Evolutionary conservation across 192 early-diverging fungal species (phyloP), one percentile per base, ranked within the genome.

Genomic region (Coemansia sp.): DNA sequence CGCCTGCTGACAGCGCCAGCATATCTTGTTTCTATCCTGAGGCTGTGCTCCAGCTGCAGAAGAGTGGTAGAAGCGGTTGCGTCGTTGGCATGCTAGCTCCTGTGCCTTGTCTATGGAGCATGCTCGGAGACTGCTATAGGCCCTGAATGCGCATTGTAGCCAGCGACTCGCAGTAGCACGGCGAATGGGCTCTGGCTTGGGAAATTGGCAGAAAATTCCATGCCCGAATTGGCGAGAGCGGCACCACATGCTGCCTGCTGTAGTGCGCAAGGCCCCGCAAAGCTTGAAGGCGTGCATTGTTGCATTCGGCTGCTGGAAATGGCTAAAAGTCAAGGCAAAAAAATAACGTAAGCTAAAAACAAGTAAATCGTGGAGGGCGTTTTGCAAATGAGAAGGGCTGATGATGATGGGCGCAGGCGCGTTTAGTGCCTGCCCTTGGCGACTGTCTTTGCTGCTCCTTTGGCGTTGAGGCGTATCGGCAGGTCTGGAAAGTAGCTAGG

Each of bases 1-100:
- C 33, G 65, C 53, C 14, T 60, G 57, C 14, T 82, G 61, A 63
- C 90, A 91, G 34, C 79, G 71, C 90, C 90, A 91, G 70, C 90
- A 91, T 18, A 56, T 65, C 40, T 60, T 66, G 22, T 24, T 24
- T 14, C 10, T 17, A 1, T 17, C 41, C 6, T 9, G 41, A 17
- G 8, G 4, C 17, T 50, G 46, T 4, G 22, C 46, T 29, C 22
- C 24, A 14, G 26, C 46, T 6, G 22, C 26, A 1, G 46, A 12
- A 50, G 46, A 50, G 46, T 4, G 26, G 46, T 29, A 14, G 36
- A 12, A 8, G 38, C n/a, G n/a, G 46, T 26, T 27, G 26, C 15
- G 22, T 50, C 46, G 22, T 27, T 50, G 46, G 46, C 22, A 5
- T 7, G 19, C 43, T 46, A 24, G 43, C 22, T 24, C 3, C 11